phyloP scores from a whole-genome alignment of 2,329 filamentous ascomycete species.

The Pezicula carpinea region DNA sequence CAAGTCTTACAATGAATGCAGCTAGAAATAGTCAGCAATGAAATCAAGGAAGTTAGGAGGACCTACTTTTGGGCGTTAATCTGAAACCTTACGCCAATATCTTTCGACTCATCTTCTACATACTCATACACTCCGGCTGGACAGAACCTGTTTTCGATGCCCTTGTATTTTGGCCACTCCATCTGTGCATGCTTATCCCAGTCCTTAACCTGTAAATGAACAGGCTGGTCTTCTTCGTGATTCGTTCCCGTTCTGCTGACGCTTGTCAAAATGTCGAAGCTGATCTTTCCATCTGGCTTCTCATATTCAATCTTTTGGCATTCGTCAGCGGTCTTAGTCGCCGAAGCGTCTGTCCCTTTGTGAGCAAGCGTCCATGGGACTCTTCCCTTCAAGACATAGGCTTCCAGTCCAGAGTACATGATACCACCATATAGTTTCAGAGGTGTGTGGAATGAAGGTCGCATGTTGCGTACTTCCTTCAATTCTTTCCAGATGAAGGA shows the following conservation, averaged over 20 bases:
- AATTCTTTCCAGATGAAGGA: slow-evolving; percentile 93
- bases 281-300: slow-evolving; percentile 92
- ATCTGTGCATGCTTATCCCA: slow-evolving; percentile 85
- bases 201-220: slow-evolving; percentile 90
- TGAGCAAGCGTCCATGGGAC: slow-evolving; percentile 92
- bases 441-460: slow-evolving; percentile 85
- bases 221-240: slow-evolving; percentile 97
- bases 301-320: slow-evolving; percentile 91
- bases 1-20: slow-evolving; percentile 99
- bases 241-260: slow-evolving; percentile 95
- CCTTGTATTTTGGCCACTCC: slow-evolving; percentile 84
- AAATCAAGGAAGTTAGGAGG: background rate
- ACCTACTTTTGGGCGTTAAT: slow-evolving; percentile 97
- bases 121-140: slow-evolving; percentile 98
- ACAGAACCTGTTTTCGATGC: slow-evolving; percentile 93
- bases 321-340: slow-evolving; percentile 74
- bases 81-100: slow-evolving; percentile 88
- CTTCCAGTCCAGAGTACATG: slow-evolving; percentile 88
- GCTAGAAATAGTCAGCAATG: slow-evolving; percentile 41
- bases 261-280: slow-evolving; percentile 92
- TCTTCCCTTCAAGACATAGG: slow-evolving; percentile 78
- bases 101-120: slow-evolving; percentile 83
- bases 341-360: slow-evolving; percentile 68
- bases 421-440: slow-evolving; percentile 87
- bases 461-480: slow-evolving; percentile 94